Evolutionary conservation across 345 rosid species (phyloP).

Genomic region (Aquilaria sinensis): DNA sequence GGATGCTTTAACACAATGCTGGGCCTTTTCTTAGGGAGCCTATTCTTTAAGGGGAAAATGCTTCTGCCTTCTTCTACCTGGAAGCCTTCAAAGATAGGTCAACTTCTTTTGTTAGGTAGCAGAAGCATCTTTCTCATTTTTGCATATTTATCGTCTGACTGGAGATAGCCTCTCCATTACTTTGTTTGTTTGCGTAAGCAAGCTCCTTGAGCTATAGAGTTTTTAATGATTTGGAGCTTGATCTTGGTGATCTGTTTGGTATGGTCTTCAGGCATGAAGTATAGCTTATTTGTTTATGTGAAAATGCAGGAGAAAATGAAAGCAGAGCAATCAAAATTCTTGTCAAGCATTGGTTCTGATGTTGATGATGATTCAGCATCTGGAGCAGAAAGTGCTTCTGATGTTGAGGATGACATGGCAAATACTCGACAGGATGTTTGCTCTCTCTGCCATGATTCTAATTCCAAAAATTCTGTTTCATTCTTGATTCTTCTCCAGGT

Average conservation of each 20-base stretch:
- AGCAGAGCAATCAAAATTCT: conserved; percentile 91
- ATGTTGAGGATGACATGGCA: conserved; percentile 27
- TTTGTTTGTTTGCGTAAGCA: too few species aligned
- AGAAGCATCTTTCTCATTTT: too few species aligned
- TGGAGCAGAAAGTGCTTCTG: conserved; percentile 41
- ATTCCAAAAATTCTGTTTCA: conserved; percentile 66
- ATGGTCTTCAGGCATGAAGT: conserved; percentile 12
- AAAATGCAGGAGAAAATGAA: conserved; percentile 87
- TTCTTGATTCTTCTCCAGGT: conserved; percentile 93
- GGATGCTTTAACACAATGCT: too few species aligned
- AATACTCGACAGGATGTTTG: conserved; percentile 59
- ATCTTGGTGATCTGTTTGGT: not conserved
- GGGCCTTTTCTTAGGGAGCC: too few species aligned
- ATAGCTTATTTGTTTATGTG: conserved; percentile 10
- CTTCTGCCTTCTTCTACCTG: too few species aligned
- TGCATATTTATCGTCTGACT: too few species aligned
- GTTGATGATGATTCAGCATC: conserved; percentile 36
- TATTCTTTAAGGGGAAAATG: too few species aligned
- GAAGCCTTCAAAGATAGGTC: too few species aligned
- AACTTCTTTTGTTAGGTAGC: too few species aligned
- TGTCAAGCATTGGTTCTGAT: conserved; percentile 51
- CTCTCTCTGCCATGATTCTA: conserved; percentile 82
- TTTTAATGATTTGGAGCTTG: too few species aligned
- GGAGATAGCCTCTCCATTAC: too few species aligned
- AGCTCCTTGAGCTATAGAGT: too few species aligned